Evolutionary conservation across 176 grass and related monocot genomes (phyloP).

Genomic region (Bonia amplexicaulis): DNA sequence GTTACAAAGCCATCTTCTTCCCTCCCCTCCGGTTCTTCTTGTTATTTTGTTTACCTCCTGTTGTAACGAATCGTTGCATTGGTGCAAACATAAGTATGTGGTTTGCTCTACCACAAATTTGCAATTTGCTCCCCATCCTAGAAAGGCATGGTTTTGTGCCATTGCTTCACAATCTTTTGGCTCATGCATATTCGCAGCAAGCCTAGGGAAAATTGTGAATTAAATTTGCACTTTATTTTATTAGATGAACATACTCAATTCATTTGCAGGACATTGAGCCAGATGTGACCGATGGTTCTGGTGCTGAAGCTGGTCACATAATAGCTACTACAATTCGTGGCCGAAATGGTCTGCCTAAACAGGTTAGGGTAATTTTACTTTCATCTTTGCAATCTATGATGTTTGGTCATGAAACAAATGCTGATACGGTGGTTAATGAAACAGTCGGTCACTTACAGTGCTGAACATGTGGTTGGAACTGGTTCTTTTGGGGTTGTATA

Average conservation of each 20-base stretch:
- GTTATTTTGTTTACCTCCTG: background rate
- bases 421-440: constrained; percentile 25
- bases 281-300: constrained; percentile 48
- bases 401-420: background rate
- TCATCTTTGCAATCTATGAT: background rate
- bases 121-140: background rate
- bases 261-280: constrained; percentile 58
- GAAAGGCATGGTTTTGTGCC: constrained; percentile 2
- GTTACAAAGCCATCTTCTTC: background rate
- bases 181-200: background rate
- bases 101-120: background rate
- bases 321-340: constrained; percentile 61
- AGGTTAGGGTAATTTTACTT: constrained; percentile 40
- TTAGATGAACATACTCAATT: constrained; percentile 4
- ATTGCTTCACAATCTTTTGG: background rate
- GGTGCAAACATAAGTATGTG: background rate
- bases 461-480: constrained; percentile 93
- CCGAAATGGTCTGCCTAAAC: constrained; percentile 73
- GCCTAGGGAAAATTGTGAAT: background rate
- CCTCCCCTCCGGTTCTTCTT: background rate
- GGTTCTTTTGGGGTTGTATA: constrained; percentile 96
- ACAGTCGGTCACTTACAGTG: constrained; percentile 80
- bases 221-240: background rate
- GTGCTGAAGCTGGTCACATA: constrained; percentile 57
- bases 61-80: background rate